Conservation (phyloP, 2,329 filamentous ascomycete species). For the Fusarium transvaalense region DNA sequence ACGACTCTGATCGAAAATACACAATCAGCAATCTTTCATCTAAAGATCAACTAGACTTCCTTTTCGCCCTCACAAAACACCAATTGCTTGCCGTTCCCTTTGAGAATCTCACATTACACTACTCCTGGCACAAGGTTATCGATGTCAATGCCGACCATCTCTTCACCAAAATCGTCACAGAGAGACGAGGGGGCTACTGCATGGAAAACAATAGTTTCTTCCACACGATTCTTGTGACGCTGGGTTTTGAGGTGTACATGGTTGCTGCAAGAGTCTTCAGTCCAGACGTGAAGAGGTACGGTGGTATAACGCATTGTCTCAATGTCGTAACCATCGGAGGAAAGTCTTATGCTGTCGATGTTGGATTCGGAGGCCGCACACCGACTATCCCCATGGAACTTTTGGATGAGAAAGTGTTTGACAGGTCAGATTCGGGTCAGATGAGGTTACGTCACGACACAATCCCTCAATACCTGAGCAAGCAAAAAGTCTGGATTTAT, state of each 20-base stretch:
- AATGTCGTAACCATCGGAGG: conserved; percentile 15
- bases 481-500: conserved; percentile 28
- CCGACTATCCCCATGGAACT: conserved; percentile 11
- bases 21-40: not conserved
- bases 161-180: conserved; percentile 18
- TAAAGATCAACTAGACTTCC: conserved; percentile 9
- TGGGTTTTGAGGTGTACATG: conserved; percentile 16
- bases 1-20: not conserved
- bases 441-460: conserved; percentile 11
- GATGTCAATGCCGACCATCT: conserved; percentile 23
- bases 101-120: conserved; percentile 31
- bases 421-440: conserved; percentile 3
- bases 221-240: conserved; percentile 15
- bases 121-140: conserved; percentile 21
- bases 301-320: conserved; percentile 11
- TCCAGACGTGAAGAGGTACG: not conserved
- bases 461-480: conserved; percentile 15
- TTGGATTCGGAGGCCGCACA: conserved; percentile 22
- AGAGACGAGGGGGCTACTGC: conserved; percentile 30
- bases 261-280: conserved; percentile 17
- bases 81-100: conserved; percentile 21
- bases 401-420: not conserved
- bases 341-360: conserved; percentile 20
- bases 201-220: conserved; percentile 36
- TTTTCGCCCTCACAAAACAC: not conserved